A percentile compares a stretch with the other conserved stretches of the same genome.
phyloP scores from a whole-genome alignment of 805 yeast genomes.

The Debaryomyces prosopidis region DNA sequence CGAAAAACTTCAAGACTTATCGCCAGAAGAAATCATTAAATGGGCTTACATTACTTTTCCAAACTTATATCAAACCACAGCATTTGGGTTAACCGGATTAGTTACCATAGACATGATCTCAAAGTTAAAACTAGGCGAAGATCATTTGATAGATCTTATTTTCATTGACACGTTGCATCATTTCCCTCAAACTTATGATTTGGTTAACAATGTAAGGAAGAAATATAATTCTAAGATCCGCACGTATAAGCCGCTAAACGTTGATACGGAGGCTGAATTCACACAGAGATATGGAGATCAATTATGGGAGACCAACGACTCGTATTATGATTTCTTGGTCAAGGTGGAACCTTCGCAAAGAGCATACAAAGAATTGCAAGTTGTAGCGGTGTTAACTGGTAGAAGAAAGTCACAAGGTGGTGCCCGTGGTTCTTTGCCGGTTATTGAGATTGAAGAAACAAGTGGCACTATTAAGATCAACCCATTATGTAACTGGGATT shows the following conservation, averaged over 20 bases:
- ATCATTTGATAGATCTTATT: slow-evolving; percentile 64
- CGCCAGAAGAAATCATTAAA: slow-evolving; percentile 71
- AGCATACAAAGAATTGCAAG: slow-evolving; percentile 71
- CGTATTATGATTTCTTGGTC: slow-evolving; percentile 77
- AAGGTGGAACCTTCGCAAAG: slow-evolving; percentile 92
- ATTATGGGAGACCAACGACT: slow-evolving; percentile 83
- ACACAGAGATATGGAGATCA: slow-evolving; percentile 66
- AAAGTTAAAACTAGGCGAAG: slow-evolving; percentile 33
- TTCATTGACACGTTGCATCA: slow-evolving; percentile 91
- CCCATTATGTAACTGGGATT: slow-evolving; percentile 84
- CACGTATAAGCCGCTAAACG: slow-evolving; percentile 65
- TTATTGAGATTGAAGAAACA: slow-evolving; percentile 71
- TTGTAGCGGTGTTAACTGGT: slow-evolving; percentile 89
- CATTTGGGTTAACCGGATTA: slow-evolving; percentile 90
- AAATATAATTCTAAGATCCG: slow-evolving; percentile 62
- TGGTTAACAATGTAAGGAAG: slow-evolving; percentile 57
- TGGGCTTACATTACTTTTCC: slow-evolving; percentile 91
- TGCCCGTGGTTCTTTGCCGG: slow-evolving; percentile 66
- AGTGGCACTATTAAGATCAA: slow-evolving; percentile 81
- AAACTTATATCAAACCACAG: slow-evolving; percentile 83
- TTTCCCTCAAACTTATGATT: slow-evolving; percentile 87
- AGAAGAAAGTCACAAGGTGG: slow-evolving; percentile 91
- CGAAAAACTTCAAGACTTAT: slow-evolving; percentile 49
- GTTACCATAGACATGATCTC: slow-evolving; percentile 84
- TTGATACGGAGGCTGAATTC: slow-evolving; percentile 61